Evolutionary conservation across 1,139 yeast species (phyloP).

Genomic region (Pichia inconspicua): DNA sequence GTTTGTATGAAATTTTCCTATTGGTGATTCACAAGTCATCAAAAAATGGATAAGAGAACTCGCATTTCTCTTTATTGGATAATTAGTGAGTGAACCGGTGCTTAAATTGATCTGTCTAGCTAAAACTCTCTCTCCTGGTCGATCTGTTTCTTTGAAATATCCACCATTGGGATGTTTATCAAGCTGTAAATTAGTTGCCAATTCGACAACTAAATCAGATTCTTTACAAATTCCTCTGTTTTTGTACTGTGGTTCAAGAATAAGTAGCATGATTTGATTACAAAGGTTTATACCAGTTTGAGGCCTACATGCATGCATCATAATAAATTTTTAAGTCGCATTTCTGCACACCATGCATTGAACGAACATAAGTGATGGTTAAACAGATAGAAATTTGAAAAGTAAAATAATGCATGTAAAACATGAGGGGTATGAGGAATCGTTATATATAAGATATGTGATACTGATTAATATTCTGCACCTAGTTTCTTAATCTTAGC

Average conservation of each 20-base stretch:
- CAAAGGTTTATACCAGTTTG: too few species aligned
- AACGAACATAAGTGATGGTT: too few species aligned
- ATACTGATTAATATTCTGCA: conserved; percentile 15
- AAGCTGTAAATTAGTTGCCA: conserved; percentile 26
- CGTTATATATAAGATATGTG: conserved; percentile 35
- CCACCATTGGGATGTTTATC: conserved; percentile 43
- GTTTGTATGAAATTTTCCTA: conserved; percentile 40
- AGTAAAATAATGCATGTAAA: too few species aligned
- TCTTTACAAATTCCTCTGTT: conserved; percentile 8
- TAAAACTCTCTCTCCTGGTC: conserved; percentile 28
- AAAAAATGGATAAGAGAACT: conserved; percentile 39
- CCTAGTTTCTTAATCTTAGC: conserved; percentile 44
- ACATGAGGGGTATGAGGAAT: not conserved
- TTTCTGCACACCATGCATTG: too few species aligned
- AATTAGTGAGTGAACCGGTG: not conserved
- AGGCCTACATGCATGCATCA: too few species aligned
- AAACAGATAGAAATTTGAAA: too few species aligned
- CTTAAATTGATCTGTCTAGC: not conserved
- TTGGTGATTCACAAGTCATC: conserved; percentile 38
- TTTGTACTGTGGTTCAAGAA: conserved; percentile 18
- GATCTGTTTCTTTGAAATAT: conserved; percentile 42
- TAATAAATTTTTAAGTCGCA: too few species aligned
- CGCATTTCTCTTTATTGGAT: not conserved
- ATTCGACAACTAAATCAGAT: not conserved
- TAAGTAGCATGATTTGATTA: not conserved